Percentiles rank a stretch among this genome's conserved stretches.
Evolutionary conservation across 352 stramenopile genomes (phyloP).

Genomic region (Pythium chondricola): DNA sequence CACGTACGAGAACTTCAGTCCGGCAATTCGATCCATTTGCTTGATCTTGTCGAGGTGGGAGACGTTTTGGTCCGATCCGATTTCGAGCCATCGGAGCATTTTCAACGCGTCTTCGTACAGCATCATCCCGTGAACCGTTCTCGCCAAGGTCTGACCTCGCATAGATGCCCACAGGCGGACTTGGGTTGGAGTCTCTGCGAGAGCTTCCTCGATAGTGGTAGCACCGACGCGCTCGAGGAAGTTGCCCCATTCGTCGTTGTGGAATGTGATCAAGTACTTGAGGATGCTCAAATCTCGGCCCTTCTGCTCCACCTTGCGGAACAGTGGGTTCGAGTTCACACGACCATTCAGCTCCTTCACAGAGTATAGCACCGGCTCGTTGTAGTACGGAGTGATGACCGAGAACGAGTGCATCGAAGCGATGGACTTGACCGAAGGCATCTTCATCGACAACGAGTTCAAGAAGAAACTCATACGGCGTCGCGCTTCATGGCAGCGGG

Average conservation of each 20-base stretch:
- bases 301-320: constrained; percentile 82
- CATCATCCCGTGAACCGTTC: constrained; percentile 88
- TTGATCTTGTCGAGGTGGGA: constrained; percentile 87
- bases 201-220: constrained; percentile 66
- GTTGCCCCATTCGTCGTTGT: constrained; percentile 85
- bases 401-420: constrained; percentile 86
- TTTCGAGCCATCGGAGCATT: constrained; percentile 86
- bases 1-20: constrained; percentile 86
- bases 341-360: constrained; percentile 79
- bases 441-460: constrained; percentile 86
- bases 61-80: constrained; percentile 78
- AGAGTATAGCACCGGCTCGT: constrained; percentile 81
- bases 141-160: constrained; percentile 77
- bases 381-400: constrained; percentile 87
- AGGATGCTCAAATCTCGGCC: constrained; percentile 81
- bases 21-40: constrained; percentile 83
- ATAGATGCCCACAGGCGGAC: constrained; percentile 84
- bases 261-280: constrained; percentile 86
- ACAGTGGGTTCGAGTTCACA: constrained; percentile 78
- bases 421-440: constrained; percentile 78
- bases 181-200: constrained; percentile 76
- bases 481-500: constrained; percentile 78
- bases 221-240: constrained; percentile 80
- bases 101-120: constrained; percentile 88
- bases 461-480: constrained; percentile 88